Evolutionary conservation across 2,329 filamentous ascomycete genomes (phyloP).

Genomic region (Neofusicoccum sp.): DNA sequence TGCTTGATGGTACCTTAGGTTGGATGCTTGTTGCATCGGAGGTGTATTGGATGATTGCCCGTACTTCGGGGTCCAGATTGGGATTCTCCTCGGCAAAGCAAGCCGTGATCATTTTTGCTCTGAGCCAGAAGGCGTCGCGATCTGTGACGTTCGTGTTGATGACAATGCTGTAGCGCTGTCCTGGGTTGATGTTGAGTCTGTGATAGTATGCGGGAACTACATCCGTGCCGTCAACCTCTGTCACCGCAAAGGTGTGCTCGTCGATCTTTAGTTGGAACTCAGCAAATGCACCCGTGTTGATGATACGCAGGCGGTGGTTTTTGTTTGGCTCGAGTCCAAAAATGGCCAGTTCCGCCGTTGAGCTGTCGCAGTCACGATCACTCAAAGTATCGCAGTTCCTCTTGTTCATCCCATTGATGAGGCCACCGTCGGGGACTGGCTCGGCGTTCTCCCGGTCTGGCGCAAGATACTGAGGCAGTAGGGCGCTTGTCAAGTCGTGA

Average conservation of each 20-base stretch:
- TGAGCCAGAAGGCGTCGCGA: constrained; percentile 41
- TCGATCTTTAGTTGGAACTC: constrained; percentile 59
- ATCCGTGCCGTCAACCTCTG: constrained; percentile 66
- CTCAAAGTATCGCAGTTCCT: constrained; percentile 39
- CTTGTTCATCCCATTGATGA: constrained; percentile 43
- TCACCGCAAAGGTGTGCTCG: constrained; percentile 60
- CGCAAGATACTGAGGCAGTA: constrained; percentile 55
- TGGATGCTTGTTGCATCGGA: not conserved
- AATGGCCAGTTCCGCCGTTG: constrained; percentile 26
- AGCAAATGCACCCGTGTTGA: constrained; percentile 71
- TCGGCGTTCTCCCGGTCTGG: constrained; percentile 54
- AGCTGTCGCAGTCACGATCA: constrained; percentile 36
- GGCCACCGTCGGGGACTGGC: constrained; percentile 50
- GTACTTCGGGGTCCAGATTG: constrained; percentile 47
- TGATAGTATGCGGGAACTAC: constrained; percentile 56
- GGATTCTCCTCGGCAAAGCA: constrained; percentile 57
- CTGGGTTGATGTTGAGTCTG: constrained; percentile 62
- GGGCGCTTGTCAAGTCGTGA: constrained; percentile 52
- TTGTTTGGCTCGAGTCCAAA: constrained; percentile 42
- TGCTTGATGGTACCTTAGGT: constrained; percentile 37
- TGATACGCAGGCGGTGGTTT: constrained; percentile 70
- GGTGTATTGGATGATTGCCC: constrained; percentile 51
- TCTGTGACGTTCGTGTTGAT: constrained; percentile 50
- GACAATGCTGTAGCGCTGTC: constrained; percentile 68
- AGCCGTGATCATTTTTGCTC: constrained; percentile 60